Base-by-base conservation (phyloP, 169 alveolate species). In the Pseudocohnilembus persalinus region DNA sequence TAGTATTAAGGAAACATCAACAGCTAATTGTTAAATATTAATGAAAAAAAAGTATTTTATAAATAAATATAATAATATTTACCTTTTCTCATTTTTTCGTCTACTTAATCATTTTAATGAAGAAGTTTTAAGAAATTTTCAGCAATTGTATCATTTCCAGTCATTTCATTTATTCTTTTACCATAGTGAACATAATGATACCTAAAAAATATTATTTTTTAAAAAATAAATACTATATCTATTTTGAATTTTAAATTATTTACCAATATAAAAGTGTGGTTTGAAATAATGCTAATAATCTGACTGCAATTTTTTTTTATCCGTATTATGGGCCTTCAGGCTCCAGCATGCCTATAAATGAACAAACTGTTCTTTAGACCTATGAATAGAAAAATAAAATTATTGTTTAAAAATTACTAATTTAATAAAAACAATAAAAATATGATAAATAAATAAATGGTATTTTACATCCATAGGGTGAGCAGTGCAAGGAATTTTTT, bases 391-490 rank as follows among this genome's bases (percentile, higher is more conserved):
- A 29, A 11, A 68, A 64, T 32, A 34, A 16, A n/a, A 32, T 28
- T 49, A 0, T 32, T 28, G 20, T 30, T 15, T 27, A 65, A n/a
- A n/a, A n/a, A n/a, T n/a, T n/a, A n/a, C n/a, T n/a, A n/a, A n/a
- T 49, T 6, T 0, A 33, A 26, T 30, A 29, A n/a, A 1, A 68
- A 74, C 33, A 1, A 65, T 30, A 83, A 68, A 26, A 28, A 20
- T 32, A 64, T n/a, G 1, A 29, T 28, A 88, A 49, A n/a, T n/a
- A n/a, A n/a, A n/a, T n/a, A n/a, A n/a, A n/a, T n/a, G n/a, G n/a
- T n/a, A n/a, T n/a, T n/a, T 49, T 49, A 49, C 82, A 81, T 92
- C 97, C 97, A 94, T 94, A 30, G 97, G 96, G 77, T 94, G 97
- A 1, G 96, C 92, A 15, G 82, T 85, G n/a, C 75, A 77, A 29